A percentile compares a stretch with the other conserved stretches of the same genome.
phyloP scores from a whole-genome alignment of 176 grass and related monocot species.

The Cymbopogon citratus region DNA sequence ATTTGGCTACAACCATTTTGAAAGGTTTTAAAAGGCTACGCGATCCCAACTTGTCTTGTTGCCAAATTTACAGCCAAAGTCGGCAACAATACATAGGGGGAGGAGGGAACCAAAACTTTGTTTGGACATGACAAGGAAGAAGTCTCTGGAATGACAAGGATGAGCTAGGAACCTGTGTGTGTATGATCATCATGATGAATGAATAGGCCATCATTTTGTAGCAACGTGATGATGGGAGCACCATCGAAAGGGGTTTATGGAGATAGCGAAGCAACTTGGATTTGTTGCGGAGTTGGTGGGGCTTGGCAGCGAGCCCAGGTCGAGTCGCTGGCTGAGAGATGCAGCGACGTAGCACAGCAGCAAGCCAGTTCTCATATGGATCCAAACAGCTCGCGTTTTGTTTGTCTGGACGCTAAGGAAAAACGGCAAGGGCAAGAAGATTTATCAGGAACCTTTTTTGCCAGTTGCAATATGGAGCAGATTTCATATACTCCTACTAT shows the following conservation, averaged over 20 bases:
- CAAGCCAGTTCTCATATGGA: not conserved
- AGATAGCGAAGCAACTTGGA: constrained; percentile 34
- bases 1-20: not conserved
- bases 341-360: not conserved
- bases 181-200: not conserved
- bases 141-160: not conserved
- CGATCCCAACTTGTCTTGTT: not conserved
- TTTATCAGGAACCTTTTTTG: not conserved
- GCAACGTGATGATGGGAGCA: constrained; percentile 7
- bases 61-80: not conserved
- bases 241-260: not conserved
- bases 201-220: not conserved
- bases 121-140: not conserved
- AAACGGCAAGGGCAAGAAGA: not conserved
- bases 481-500: not conserved
- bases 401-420: not conserved
- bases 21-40: not conserved
- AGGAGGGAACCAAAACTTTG: not conserved
- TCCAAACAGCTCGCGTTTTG: not conserved
- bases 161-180: not conserved
- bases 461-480: not conserved
- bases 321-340: not conserved
- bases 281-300: constrained; percentile 13
- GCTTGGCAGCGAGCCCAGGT: not conserved
- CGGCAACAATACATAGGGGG: not conserved